Conservation (phyloP, 495 filamentous ascomycete genomes). For the Aspergillus nidulans region DNA sequence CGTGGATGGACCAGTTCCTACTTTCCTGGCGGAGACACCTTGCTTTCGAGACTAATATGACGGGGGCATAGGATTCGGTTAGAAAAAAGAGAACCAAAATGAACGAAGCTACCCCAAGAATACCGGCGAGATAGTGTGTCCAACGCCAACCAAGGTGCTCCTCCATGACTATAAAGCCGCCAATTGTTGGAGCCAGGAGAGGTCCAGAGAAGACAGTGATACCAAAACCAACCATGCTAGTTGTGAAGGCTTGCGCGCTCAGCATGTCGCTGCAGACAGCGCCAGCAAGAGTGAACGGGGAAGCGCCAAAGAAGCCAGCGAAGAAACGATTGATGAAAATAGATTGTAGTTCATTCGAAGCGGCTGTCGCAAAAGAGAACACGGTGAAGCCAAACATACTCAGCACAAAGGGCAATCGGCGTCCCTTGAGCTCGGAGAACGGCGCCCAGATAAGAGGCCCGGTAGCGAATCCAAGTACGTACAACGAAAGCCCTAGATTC, state of each 20-base stretch:
- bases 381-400: conserved; percentile 45
- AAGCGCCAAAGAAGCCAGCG: conserved; percentile 58
- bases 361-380: conserved; percentile 57
- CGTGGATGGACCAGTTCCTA: conserved; percentile 91
- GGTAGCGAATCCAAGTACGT: conserved; percentile 55
- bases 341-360: conserved; percentile 62
- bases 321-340: conserved; percentile 68
- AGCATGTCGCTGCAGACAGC: conserved; percentile 92
- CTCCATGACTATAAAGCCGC: conserved; percentile 59
- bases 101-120: conserved; percentile 78
- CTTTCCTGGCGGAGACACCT: conserved; percentile 74
- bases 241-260: conserved; percentile 69
- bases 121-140: conserved; percentile 70
- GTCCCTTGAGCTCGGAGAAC: conserved; percentile 58
- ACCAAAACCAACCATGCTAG: conserved; percentile 66
- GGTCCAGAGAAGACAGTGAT: conserved; percentile 84
- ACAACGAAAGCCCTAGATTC: conserved; percentile 52
- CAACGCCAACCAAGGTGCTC: conserved; percentile 72
- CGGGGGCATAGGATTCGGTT: conserved; percentile 78
- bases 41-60: conserved; percentile 76
- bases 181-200: conserved; percentile 77
- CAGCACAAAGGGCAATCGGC: conserved; percentile 53
- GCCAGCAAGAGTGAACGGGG: conserved; percentile 78
- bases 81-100: conserved; percentile 68
- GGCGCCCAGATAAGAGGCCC: conserved; percentile 64